Base-by-base conservation (phyloP, 371 early-diverging fungal species). In the Circinella umbellata region DNA sequence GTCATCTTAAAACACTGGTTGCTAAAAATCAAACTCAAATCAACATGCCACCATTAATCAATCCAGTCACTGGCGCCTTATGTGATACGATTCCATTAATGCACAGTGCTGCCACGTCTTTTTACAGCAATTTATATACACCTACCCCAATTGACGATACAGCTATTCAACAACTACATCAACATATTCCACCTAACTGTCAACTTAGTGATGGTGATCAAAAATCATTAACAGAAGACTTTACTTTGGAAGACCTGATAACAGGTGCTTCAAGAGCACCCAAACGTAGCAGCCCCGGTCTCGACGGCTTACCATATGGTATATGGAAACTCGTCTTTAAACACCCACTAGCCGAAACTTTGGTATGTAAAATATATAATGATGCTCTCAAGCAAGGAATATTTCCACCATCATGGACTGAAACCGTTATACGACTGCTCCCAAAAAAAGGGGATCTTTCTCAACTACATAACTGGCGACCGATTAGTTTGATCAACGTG, bases 401-500 rank as follows among this genome's bases (percentile, higher is more conserved):
- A 13, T 9, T 67, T 69, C 18, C 78, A 73, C 8, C n/a, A 1
- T 71, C 73, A 0, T 83, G 80, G 78, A 34, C 60, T 6, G 48
- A 74, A 1, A 76, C 75, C 8, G 27, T 49, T 27, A 67, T 80
- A 39, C 34, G 67, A 8, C 47, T 80, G 0, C 67, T 79, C 10
- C 69, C 54, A 62, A 78, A 78, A 59, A 75, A 73, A 57, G 75
- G 75, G 4, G 73, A 72, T 34, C n/a, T 63, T 0, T 34, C 51
- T 3, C 38, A 11, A 1, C 67, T 80, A 8, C 38, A 47, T 4
- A 80, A 77, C 66, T 80, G 80, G 77, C 57, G 77, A 13, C 77
- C 77, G 4, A 69, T 80, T 0, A 66, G 68, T 2, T 37, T 73
- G 3, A 73, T 73, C 47, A 73, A 69, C 48, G 17, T 14, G 9